Conservation (phyloP, 2,329 filamentous ascomycete species). For the Fusarium sp. region DNA sequence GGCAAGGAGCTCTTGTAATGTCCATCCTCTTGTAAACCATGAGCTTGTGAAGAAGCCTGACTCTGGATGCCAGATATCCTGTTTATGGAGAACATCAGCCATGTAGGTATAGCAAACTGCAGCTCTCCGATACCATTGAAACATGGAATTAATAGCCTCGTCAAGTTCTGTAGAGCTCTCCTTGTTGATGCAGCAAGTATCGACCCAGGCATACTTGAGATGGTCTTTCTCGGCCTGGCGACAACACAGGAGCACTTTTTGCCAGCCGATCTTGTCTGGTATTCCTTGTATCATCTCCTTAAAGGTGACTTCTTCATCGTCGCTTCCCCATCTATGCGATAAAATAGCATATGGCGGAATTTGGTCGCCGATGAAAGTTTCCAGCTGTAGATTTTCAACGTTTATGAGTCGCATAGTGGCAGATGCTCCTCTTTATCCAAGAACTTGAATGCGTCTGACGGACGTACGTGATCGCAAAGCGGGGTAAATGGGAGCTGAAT, state of each 20-base stretch:
- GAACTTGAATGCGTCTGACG: background rate
- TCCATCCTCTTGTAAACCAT: slow-evolving; percentile 17
- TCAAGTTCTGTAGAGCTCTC: slow-evolving; percentile 11
- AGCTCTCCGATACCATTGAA: background rate
- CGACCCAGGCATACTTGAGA: slow-evolving; percentile 11
- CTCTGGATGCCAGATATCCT: background rate
- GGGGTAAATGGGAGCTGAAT: background rate
- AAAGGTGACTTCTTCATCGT: background rate
- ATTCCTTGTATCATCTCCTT: background rate
- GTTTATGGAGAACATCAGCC: background rate
- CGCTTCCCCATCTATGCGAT: slow-evolving; percentile 6
- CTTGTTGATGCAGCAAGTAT: slow-evolving; percentile 17
- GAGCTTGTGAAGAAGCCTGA: slow-evolving; percentile 4
- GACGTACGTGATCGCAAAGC: background rate
- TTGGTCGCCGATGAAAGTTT: background rate
- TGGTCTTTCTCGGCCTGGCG: background rate
- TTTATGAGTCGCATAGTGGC: slow-evolving; percentile 9
- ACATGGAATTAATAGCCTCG: slow-evolving; percentile 15
- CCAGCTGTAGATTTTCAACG: background rate
- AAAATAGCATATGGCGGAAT: slow-evolving; percentile 13
- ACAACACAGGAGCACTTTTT: background rate
- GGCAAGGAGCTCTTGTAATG: slow-evolving; percentile 4
- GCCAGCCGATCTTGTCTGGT: too few species aligned
- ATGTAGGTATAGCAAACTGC: slow-evolving; percentile 4
- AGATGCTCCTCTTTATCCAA: background rate